phyloP scores from a whole-genome alignment of 2,329 filamentous ascomycete species.

The Zelopaecilomyces penicillatus region DNA sequence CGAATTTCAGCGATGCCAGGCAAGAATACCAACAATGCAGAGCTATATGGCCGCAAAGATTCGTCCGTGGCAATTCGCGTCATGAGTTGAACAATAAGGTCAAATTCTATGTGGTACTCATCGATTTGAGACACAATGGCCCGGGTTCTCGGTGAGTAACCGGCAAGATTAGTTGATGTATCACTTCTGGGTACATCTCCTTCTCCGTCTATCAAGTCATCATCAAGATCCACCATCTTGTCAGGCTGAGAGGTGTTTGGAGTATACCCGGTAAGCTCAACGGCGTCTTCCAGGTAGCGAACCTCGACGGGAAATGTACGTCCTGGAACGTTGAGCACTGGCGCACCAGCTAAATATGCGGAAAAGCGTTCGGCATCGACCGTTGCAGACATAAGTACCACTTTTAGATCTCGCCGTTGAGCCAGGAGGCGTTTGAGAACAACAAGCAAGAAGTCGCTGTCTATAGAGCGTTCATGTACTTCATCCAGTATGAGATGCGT shows the following conservation, averaged over 20 bases:
- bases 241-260: conserved; percentile 36
- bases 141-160: conserved; percentile 69
- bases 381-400: conserved; percentile 95
- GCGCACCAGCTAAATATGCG: conserved; percentile 74
- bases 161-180: conserved; percentile 55
- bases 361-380: conserved; percentile 91
- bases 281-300: conserved; percentile 82
- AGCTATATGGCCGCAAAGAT: conserved; percentile 64
- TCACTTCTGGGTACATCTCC: conserved; percentile 46
- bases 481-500: conserved; percentile 96
- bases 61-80: conserved; percentile 63
- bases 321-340: conserved; percentile 82
- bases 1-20: conserved; percentile 92
- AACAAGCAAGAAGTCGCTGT: conserved; percentile 92
- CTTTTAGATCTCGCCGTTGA: conserved; percentile 73
- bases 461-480: conserved; percentile 91
- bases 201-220: conserved; percentile 46
- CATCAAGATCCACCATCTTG: conserved; percentile 54
- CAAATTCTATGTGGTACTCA: conserved; percentile 86
- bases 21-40: conserved; percentile 87
- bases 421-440: conserved; percentile 76
- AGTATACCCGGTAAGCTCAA: conserved; percentile 75
- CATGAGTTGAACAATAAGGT: conserved; percentile 73
- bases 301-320: conserved; percentile 88
- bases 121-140: conserved; percentile 70